phyloP scores from a whole-genome alignment of 495 filamentous ascomycete species.

The Usnea hakonensis region DNA sequence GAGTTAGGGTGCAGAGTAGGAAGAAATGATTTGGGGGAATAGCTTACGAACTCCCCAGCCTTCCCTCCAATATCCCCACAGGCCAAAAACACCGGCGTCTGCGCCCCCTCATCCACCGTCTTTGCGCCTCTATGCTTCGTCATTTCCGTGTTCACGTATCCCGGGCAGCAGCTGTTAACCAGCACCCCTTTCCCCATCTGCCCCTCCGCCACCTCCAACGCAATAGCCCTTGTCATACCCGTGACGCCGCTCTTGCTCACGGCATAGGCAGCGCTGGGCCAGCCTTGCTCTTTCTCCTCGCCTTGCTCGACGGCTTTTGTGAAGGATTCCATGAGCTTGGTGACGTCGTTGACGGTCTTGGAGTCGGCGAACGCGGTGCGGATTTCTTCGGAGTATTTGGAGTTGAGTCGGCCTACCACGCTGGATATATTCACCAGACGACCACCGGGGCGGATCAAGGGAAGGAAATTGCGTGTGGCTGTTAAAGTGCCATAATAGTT shows the following conservation, averaged over 20 bases:
- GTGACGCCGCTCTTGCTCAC: slow-evolving; percentile 41
- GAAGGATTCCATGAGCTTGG: slow-evolving; percentile 39
- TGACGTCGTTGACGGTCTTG: slow-evolving; percentile 32
- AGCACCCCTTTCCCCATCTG: slow-evolving; percentile 29
- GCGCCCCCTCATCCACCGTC: slow-evolving; percentile 42
- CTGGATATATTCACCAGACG: slow-evolving; percentile 42
- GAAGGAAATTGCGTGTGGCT: slow-evolving; percentile 34
- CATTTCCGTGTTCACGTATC: slow-evolving; percentile 48
- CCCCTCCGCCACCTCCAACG: slow-evolving; percentile 31
- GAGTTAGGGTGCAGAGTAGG: no score
- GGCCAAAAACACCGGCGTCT: slow-evolving; percentile 46
- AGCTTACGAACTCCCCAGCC: slow-evolving; percentile 33
- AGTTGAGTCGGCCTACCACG: slow-evolving; percentile 32
- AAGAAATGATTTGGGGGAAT: no score
- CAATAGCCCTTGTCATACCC: slow-evolving; percentile 36
- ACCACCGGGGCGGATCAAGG: slow-evolving; percentile 33
- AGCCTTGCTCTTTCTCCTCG: slow-evolving; percentile 36
- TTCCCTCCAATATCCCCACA: slow-evolving; percentile 37
- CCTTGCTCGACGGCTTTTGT: slow-evolving; percentile 31
- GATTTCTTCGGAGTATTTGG: slow-evolving; percentile 34
- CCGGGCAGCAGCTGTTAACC: slow-evolving; percentile 48
- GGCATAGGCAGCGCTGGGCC: slow-evolving; percentile 41
- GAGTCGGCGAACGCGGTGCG: slow-evolving; percentile 30
- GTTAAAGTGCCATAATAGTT: slow-evolving; percentile 45
- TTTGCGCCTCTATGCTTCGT: slow-evolving; percentile 37